Evolutionary conservation across 2,329 filamentous ascomycete species (phyloP).

Genomic region (Epicoccum nigrum): DNA sequence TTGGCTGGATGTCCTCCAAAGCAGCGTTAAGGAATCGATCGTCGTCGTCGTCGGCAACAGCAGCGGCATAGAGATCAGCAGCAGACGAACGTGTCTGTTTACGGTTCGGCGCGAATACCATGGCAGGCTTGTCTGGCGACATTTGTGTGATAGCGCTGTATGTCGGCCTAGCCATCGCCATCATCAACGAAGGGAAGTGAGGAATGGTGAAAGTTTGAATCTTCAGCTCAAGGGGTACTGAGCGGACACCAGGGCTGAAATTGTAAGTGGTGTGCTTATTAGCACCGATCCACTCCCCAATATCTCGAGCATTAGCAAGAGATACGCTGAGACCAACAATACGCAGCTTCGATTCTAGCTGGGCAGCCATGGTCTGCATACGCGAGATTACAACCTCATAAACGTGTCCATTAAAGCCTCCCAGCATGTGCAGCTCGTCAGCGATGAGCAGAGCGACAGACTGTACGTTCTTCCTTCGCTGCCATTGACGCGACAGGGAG

Average conservation of each 20-base stretch:
- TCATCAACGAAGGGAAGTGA: slow-evolving; percentile 97
- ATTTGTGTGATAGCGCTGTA: slow-evolving; percentile 88
- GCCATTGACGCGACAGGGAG: slow-evolving; percentile 93
- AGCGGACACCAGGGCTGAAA: slow-evolving; percentile 90
- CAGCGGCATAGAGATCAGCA: slow-evolving; percentile 84
- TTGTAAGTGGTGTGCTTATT: slow-evolving; percentile 99
- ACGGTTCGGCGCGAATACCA: slow-evolving; percentile 89
- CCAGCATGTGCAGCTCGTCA: slow-evolving; percentile 92
- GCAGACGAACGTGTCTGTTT: slow-evolving; percentile 92
- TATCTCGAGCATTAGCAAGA: slow-evolving; percentile 87
- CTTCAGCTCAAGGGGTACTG: slow-evolving; percentile 88
- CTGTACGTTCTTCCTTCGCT: slow-evolving; percentile 93
- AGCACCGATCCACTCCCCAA: slow-evolving; percentile 97
- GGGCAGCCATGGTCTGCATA: slow-evolving; percentile 93
- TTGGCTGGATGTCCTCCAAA: slow-evolving; percentile 77
- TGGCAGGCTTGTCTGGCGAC: slow-evolving; percentile 84
- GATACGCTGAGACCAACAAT: slow-evolving; percentile 92
- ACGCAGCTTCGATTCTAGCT: slow-evolving; percentile 82
- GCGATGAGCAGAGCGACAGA: slow-evolving; percentile 90
- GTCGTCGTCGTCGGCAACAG: slow-evolving; percentile 86
- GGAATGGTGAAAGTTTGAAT: slow-evolving; percentile 95
- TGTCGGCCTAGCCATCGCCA: slow-evolving; percentile 95
- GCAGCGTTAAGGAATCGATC: slow-evolving; percentile 91
- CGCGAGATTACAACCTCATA: slow-evolving; percentile 98
- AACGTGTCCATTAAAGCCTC: slow-evolving; percentile 82